Evolutionary conservation across 2,329 filamentous ascomycete genomes (phyloP).

Genomic region (Aspergillus sclerotialis): DNA sequence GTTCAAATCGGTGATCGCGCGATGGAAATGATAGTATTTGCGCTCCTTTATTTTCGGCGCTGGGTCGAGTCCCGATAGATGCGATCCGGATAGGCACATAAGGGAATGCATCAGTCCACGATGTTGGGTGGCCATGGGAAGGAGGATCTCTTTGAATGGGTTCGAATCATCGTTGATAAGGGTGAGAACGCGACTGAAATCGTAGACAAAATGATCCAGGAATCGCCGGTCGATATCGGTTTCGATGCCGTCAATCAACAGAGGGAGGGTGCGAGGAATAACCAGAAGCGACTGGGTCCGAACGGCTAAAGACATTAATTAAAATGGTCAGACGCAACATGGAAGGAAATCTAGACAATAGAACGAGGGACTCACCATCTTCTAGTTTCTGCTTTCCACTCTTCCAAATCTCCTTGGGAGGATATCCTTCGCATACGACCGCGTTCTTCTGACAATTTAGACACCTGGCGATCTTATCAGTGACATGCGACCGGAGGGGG

Average conservation of each 20-base stretch:
- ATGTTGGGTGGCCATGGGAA: constrained; percentile 74
- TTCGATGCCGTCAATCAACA: constrained; percentile 73
- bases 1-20: constrained; percentile 33
- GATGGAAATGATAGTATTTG: constrained; percentile 48
- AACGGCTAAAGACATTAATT: constrained; percentile 15
- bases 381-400: constrained; percentile 71
- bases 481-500: constrained; percentile 1
- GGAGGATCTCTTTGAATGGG: constrained; percentile 75
- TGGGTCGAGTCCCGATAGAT: constrained; percentile 50
- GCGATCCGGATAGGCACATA: constrained; percentile 73
- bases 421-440: constrained; percentile 84
- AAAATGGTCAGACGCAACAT: constrained; percentile 2
- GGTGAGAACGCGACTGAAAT: constrained; percentile 73
- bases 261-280: constrained; percentile 42
- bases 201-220: constrained; percentile 73
- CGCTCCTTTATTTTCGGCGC: constrained; percentile 47
- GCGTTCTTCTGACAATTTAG: constrained; percentile 91
- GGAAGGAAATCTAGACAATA: background rate
- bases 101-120: constrained; percentile 86
- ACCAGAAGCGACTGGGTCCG: constrained; percentile 25
- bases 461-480: constrained; percentile 15
- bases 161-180: constrained; percentile 75
- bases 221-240: constrained; percentile 72
- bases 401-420: constrained; percentile 79
- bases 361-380: constrained; percentile 44